Evolutionary conservation across 306 rosid species (phyloP), one percentile per base, ranked within the genome.

Genomic region (Cicer arietinum): DNA sequence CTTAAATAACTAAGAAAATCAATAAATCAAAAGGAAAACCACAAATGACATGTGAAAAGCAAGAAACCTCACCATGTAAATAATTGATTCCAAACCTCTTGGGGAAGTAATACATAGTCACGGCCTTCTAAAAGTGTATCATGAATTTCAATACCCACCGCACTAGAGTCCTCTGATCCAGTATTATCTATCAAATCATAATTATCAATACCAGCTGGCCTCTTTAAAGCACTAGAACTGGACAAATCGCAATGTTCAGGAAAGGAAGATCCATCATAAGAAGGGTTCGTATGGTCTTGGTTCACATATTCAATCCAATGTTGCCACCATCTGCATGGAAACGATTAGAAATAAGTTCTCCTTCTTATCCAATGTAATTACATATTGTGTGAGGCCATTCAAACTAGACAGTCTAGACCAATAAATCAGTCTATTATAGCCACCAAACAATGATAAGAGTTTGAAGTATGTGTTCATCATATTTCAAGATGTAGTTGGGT

Each of bases 251-350:
- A 85, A 73, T 83, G 91, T 52, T 94, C 98, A 8, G 71, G 76
- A 45, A 85, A 59, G 73, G 88, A 93, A 30, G 93, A 86, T 59
- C 80, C 96, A 77, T 91, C 97, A 43, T 84, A 85, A 22, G 83
- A 66, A 77, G 83, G 85, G 79, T 84, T 89, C 40, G 90, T 80
- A 75, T 94, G 96, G 45, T 91, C 98, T 74, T 91, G 97, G 85
- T 94, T 94, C 74, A 91, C 98, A 77, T 94, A 94, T 72, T 91
- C 96, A 81, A 91, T 90, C 98, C 98, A 94, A 79, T 89, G 82
- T 79, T 91, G 97, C 98, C 98, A 94, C 98, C 98, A 94, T 82
- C 98, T 94, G 87, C 77, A 51, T 22, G 66, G 41, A 79, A 82
- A 61, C 48, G 51, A 77, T 60, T 64, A 77, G 17, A 42, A 78